Conservation (phyloP, 352 stramenopile species). For the Globisporangium cylindrosporum region DNA sequence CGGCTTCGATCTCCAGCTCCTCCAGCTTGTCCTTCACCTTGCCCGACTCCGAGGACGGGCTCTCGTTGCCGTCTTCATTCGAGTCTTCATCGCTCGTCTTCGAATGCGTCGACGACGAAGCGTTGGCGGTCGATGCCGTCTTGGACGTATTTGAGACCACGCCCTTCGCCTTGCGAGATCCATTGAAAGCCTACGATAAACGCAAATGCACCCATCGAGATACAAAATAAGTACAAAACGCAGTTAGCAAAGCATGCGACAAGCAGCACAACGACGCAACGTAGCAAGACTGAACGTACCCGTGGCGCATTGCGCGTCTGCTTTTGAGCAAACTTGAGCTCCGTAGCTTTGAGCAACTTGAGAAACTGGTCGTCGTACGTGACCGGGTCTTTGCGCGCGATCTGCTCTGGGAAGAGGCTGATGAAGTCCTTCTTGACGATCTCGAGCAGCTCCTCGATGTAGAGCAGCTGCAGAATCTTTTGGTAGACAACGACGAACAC, state of each 20-base stretch:
- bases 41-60: constrained; percentile 30
- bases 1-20: constrained; percentile 52
- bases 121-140: constrained; percentile 21
- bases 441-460: constrained; percentile 90
- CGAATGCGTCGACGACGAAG: constrained; percentile 31
- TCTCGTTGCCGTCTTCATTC: constrained; percentile 53
- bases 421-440: constrained; percentile 86
- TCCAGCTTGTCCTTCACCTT: constrained; percentile 55
- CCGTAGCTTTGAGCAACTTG: constrained; percentile 72
- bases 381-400: constrained; percentile 68
- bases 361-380: constrained; percentile 78
- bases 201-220: not conserved
- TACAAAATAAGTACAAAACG: not conserved
- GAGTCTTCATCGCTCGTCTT: constrained; percentile 46
- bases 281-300: constrained; percentile 18
- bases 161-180: constrained; percentile 64
- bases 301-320: constrained; percentile 54
- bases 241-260: not conserved
- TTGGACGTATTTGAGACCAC: constrained; percentile 47
- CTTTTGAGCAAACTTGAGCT: constrained; percentile 69
- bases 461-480: constrained; percentile 89
- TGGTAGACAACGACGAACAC: constrained; percentile 93
- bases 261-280: not conserved
- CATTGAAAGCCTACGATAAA: constrained; percentile 44
- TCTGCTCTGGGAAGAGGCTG: constrained; percentile 67